Conservation (phyloP, 768 basidiomycete genomes). For the Lenzites betulinus region DNA sequence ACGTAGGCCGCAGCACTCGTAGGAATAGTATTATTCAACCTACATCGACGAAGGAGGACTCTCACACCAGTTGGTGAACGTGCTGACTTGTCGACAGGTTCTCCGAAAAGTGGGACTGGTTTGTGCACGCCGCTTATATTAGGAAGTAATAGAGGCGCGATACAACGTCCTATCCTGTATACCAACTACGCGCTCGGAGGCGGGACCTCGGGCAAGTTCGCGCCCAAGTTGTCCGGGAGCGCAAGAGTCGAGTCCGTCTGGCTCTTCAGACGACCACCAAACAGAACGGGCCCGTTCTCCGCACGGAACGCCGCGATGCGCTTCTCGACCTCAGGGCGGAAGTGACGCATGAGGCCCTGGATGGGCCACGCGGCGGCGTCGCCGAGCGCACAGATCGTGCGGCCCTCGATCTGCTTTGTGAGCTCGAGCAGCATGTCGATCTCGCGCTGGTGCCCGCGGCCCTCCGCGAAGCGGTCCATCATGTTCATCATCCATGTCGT, state of each 20-base stretch:
- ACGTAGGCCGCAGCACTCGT: too few relatives aligned
- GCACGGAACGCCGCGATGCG: constrained; percentile 80
- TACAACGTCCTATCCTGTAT: background rate
- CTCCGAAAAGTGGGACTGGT: too few relatives aligned
- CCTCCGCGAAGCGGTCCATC: constrained; percentile 97
- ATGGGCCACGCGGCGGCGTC: constrained; percentile 99
- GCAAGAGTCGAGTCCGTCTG: constrained; percentile 72
- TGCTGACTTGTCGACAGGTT: too few relatives aligned
- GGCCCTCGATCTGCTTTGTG: constrained; percentile 97
- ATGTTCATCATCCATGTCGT: constrained; percentile 99
- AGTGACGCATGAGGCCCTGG: constrained; percentile 96
- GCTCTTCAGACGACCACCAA: constrained; percentile 78
- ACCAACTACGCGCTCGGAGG: constrained; percentile 17
- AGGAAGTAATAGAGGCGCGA: too few relatives aligned
- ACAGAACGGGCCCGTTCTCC: constrained; percentile 79
- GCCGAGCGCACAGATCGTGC: constrained; percentile 95
- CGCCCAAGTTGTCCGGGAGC: constrained; percentile 74
- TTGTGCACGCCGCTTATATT: background rate
- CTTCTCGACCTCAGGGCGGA: constrained; percentile 92
- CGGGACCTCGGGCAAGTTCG: constrained; percentile 41
- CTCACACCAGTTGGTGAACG: too few relatives aligned
- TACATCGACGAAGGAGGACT: too few relatives aligned
- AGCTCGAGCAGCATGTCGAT: constrained; percentile 98
- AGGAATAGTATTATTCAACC: too few relatives aligned
- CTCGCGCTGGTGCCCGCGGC: constrained; percentile 87